phyloP scores from a whole-genome alignment of 352 stramenopile genomes.

The Plasmopara viticola region DNA sequence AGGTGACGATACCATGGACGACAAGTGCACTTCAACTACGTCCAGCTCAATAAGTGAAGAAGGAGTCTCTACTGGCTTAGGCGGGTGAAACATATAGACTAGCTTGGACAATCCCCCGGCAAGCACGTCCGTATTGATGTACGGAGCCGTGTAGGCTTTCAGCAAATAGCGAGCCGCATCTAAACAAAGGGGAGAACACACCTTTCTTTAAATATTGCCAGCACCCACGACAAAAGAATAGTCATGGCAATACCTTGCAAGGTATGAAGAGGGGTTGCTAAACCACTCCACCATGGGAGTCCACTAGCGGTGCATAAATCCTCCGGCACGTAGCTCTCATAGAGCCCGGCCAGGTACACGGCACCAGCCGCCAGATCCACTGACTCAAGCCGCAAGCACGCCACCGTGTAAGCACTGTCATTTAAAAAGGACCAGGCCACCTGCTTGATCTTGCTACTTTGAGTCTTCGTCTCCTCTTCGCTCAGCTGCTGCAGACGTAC shows the following conservation, averaged over 20 bases:
- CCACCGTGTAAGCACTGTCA: constrained; percentile 79
- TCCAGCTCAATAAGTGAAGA: constrained; percentile 36
- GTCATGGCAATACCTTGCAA: constrained; percentile 72
- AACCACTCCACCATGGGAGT: constrained; percentile 64
- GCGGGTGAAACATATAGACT: constrained; percentile 66
- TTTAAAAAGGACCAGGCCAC: constrained; percentile 87
- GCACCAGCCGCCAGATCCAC: constrained; percentile 66
- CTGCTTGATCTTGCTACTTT: constrained; percentile 79
- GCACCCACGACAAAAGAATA: constrained; percentile 28
- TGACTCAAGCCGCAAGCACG: constrained; percentile 72
- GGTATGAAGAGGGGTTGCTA: constrained; percentile 60
- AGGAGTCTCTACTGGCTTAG: constrained; percentile 48
- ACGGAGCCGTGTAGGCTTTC: constrained; percentile 67
- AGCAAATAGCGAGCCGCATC: constrained; percentile 75
- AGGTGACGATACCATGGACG: constrained; percentile 35
- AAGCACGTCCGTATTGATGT: constrained; percentile 74
- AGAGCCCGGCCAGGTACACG: constrained; percentile 78
- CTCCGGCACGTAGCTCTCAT: constrained; percentile 73
- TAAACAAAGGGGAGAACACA: constrained; percentile 55
- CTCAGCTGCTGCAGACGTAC: constrained; percentile 55
- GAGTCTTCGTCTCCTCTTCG: constrained; percentile 41
- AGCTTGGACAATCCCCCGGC: constrained; percentile 63
- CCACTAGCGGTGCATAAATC: constrained; percentile 46
- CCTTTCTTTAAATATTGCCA: constrained; percentile 62
- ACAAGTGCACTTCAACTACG: constrained; percentile 34